These are phyloP conservation scores for Fusarium ambrosium DNA, from an alignment of 2,329 filamentous ascomycete species.

Conservation along the genomic window DNA sequence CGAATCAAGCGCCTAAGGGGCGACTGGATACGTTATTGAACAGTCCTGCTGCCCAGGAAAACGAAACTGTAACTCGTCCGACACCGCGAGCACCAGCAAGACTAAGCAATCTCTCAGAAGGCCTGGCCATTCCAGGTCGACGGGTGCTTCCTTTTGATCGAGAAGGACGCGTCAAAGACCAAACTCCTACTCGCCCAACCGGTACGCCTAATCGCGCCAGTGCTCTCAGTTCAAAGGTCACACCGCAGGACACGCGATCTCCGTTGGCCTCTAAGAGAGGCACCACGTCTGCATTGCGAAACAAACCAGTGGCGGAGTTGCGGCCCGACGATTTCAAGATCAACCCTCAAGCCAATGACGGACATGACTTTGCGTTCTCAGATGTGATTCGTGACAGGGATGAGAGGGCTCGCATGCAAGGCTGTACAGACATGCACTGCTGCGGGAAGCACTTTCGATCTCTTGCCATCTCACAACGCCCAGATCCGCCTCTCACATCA, in stretches of 20 bases:
- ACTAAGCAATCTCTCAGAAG: conserved; percentile 32
- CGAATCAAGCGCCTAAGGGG: conserved; percentile 40
- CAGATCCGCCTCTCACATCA: conserved; percentile 53
- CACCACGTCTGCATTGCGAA: conserved; percentile 62
- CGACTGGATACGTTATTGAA: conserved; percentile 54
- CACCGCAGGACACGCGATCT: conserved; percentile 28
- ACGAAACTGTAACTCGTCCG: conserved; percentile 45
- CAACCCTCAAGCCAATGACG: conserved; percentile 80
- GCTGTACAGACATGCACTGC: conserved; percentile 81
- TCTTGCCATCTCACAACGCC: conserved; percentile 70
- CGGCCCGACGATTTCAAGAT: conserved; percentile 82
- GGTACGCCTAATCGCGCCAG: conserved; percentile 13
- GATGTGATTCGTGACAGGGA: conserved; percentile 80
- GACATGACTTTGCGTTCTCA: conserved; percentile 78
- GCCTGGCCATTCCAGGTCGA: conserved; percentile 54
- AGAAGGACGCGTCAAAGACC: conserved; percentile 29
- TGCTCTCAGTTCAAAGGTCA: conserved; percentile 19
- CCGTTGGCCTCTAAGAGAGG: conserved; percentile 43
- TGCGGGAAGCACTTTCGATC: conserved; percentile 79
- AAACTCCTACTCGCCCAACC: conserved; percentile 22
- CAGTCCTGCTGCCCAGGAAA: conserved; percentile 40
- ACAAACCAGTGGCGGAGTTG: conserved; percentile 69
- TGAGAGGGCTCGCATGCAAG: conserved; percentile 77
- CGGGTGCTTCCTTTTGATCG: conserved; percentile 57
- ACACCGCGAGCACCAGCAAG: conserved; percentile 41